Evolutionary conservation across 768 basidiomycete genomes (phyloP), one percentile per base, ranked within the genome.

Genomic region (Dictyophora rubrovolvata): DNA sequence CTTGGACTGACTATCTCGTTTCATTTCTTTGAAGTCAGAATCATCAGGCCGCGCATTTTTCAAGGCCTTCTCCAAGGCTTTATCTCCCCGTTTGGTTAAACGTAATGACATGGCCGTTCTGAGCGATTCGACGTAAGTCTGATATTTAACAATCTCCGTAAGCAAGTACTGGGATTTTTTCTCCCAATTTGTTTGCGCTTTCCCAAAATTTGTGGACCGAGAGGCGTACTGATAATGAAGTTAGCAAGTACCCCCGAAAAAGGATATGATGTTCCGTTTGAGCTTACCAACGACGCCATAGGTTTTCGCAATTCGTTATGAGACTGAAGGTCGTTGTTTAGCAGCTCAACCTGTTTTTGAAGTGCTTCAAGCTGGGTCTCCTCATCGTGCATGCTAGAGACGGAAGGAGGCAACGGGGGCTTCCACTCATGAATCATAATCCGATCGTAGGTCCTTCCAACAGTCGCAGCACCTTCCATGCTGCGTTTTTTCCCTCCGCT

Each of bases 121-220:
- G 33, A 99, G 78, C 6, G 93, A 89, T 63, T 95, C 93, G 57
- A 95, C 86, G 69, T 99, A 99, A 16, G 89, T 88, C 55, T 91
- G 85, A 71, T 97, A 98, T 70, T 98, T 98, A 68, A 93, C 89
- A 47, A 92, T 89, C 73, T 99, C 95, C 9, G 87, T 82, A 55
- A 93, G 77, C 51, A 98, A 74, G 69, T 90, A 90, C 66, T 90
- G 85, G 2, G 89, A 92, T 69, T 88, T 94, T 69, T 83, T 87
- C 73, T 90, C 89, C 92, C 93, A 98, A 68, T 99, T 99, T 61
- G 80, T 79, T 64, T 82, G 78, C 0, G 96, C 86, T 71, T 86
- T 97, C 64, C 76, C 65, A 0, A 80, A 79, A 67, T 88, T 93
- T 21, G 83, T 68, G 21, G 89, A 84, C 12, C 87, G 83, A 0